Conservation (phyloP, 202 grass and related monocot species). For the Schoenoplectus triqueter region DNA sequence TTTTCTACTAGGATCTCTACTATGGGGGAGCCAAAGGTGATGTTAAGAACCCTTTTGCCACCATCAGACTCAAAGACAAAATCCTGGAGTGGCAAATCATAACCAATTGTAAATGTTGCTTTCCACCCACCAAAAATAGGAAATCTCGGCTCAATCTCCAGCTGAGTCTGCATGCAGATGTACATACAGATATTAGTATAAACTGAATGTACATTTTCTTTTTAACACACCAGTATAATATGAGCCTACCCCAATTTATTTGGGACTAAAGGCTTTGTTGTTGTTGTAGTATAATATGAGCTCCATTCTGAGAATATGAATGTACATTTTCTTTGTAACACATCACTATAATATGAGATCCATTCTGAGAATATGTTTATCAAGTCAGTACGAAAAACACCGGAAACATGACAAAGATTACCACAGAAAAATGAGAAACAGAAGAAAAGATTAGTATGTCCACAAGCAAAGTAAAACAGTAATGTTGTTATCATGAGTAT, state of each 20-base stretch:
- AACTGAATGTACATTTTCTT: constrained; percentile 20
- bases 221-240: constrained; percentile 3
- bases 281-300: too few species aligned
- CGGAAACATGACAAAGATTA: constrained; percentile 1
- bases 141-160: constrained; percentile 97
- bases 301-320: too few species aligned
- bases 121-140: constrained; percentile 98
- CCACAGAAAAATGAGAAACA: neutral
- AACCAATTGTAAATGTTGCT: constrained; percentile 97
- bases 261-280: too few species aligned
- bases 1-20: constrained; percentile 91
- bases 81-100: constrained; percentile 87
- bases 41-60: constrained; percentile 85
- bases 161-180: constrained; percentile 70
- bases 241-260: neutral
- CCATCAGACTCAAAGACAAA: constrained; percentile 74
- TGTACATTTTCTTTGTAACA: too few species aligned
- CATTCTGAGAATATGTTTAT: neutral
- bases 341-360: too few species aligned
- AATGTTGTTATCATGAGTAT: constrained; percentile 16
- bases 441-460: neutral
- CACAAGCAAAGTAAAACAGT: neutral
- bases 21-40: constrained; percentile 92
- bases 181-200: constrained; percentile 29
- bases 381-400: neutral